Base-by-base conservation (phyloP, 2,329 filamentous ascomycete species). In the Colletotrichum ledebouriae region DNA sequence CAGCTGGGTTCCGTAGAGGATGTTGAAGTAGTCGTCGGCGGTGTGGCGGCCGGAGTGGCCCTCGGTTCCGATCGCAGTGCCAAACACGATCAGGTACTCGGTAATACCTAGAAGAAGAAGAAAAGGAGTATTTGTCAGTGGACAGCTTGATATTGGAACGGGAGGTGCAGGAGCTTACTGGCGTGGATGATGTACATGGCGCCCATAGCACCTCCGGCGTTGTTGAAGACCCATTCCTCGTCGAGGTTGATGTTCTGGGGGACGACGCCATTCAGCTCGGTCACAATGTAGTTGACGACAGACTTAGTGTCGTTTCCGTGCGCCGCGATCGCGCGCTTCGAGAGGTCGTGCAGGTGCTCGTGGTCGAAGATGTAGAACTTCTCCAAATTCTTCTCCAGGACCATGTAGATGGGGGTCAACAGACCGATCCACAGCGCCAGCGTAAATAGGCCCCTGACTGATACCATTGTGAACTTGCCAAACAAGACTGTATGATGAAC, bases 1-100 rank as follows among this genome's bases (percentile, higher is more conserved):
- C 74, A 88, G 85, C 81, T 97, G 90, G 74, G 90, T 89, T 74
- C 94, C 94, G 39, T 84, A 84, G 37, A 97, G 85, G 84, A 97
- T 97, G 85, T 94, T 89, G 86, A 97, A 97, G 85, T 96, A 97
- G 84, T 97, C 94, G 81, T 97, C 92, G 15, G 94, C 94, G 12
- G 93, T 95, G 85, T 97, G 94, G 58, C 94, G 92, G 71, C 94
- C 94, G 1, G 89, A 89, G 85, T 97, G 94, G 70, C 94, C 94
- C 81, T 97, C 94, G 12, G 94, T 97, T 74, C 94, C 94, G 73
- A 94, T 81, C 10, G 92, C 86, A 1, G 92, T 93, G 78, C 93
- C 93, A 78, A 96, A 97, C 81, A 97, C 90, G 78, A 97, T 96
- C 73, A 97, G 84, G 81, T 97, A 97, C 80, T 97, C 94, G 20